These are phyloP conservation scores for Prunella vulgaris DNA, from an alignment of 257 asterid species.

Conservation along the genomic window DNA sequence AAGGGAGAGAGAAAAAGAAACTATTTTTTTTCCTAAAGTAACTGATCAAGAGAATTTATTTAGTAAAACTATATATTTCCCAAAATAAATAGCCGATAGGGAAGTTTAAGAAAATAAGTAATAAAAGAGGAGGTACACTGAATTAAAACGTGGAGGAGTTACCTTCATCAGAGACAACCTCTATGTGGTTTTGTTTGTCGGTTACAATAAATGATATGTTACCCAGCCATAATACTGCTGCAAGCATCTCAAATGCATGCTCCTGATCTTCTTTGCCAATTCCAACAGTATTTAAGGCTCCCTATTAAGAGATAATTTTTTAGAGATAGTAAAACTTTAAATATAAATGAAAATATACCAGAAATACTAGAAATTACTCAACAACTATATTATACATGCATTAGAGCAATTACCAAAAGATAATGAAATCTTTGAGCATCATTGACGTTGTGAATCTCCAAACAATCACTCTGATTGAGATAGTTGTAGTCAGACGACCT, in stretches of 20 bases:
- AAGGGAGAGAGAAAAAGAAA: background rate
- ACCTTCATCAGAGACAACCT: constrained; percentile 91
- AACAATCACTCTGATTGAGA: constrained; percentile 75
- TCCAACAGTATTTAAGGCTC: constrained; percentile 53
- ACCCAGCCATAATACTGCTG: constrained; percentile 97
- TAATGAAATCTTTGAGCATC: constrained; percentile 61
- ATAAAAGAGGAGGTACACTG: constrained; percentile 18
- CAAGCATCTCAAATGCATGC: constrained; percentile 75
- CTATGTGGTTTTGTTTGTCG: constrained; percentile 70
- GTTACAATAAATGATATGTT: constrained; percentile 69
- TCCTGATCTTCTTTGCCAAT: constrained; percentile 74
- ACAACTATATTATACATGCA: background rate
- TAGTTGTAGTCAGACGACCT: constrained; percentile 62
- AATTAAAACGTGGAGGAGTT: constrained; percentile 21
- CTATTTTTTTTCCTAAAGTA: background rate
- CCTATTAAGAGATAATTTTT: constrained; percentile 41
- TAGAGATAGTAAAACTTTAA: constrained; percentile 10
- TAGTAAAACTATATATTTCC: background rate
- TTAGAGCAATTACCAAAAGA: constrained; percentile 42
- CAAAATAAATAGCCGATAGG: background rate
- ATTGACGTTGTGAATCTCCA: constrained; percentile 55
- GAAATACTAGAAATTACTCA: constrained; percentile 6
- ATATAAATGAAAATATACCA: background rate
- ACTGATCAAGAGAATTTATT: background rate
- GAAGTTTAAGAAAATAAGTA: constrained; percentile 12